Conservation (phyloP, 768 basidiomycete species). For the Russula vinacea region DNA sequence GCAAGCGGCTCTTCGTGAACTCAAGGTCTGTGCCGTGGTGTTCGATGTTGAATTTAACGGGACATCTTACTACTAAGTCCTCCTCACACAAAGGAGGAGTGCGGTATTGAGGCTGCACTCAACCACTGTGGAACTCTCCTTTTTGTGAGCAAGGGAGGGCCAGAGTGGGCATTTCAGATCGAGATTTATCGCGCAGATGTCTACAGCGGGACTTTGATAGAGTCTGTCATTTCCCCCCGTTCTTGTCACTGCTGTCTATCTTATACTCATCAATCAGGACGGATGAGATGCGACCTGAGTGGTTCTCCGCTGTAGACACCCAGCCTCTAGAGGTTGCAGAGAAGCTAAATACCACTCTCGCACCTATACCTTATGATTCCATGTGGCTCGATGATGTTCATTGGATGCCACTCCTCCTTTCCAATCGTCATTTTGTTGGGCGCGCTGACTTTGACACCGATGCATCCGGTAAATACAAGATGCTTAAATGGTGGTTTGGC, state of each 20-base stretch:
- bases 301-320: conserved; percentile 52
- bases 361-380: conserved; percentile 56
- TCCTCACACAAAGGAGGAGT: conserved; percentile 64
- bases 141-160: conserved; percentile 50
- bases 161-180: conserved; percentile 64
- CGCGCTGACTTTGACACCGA: conserved; percentile 44
- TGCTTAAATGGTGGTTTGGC: conserved; percentile 30
- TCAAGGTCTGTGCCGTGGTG: conserved; percentile 43
- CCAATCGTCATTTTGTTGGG: conserved; percentile 45
- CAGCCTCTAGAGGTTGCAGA: conserved; percentile 16
- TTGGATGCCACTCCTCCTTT: conserved; percentile 66
- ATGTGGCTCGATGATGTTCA: conserved; percentile 63
- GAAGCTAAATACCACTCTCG: conserved; percentile 20
- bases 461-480: conserved; percentile 16
- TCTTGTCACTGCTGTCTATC: background rate
- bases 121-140: conserved; percentile 61
- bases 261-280: conserved; percentile 45
- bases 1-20: conserved; percentile 74
- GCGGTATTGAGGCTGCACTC: conserved; percentile 67
- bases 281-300: conserved; percentile 84
- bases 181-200: conserved; percentile 64
- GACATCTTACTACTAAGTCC: background rate
- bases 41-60: background rate
- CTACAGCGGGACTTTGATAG: conserved; percentile 59
- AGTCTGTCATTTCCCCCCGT: conserved; percentile 47